Percentiles rank a stretch among this genome's conserved stretches.
Evolutionary conservation across 176 grass and related monocot genomes (phyloP).

Genomic region (Raddia guianensis): DNA sequence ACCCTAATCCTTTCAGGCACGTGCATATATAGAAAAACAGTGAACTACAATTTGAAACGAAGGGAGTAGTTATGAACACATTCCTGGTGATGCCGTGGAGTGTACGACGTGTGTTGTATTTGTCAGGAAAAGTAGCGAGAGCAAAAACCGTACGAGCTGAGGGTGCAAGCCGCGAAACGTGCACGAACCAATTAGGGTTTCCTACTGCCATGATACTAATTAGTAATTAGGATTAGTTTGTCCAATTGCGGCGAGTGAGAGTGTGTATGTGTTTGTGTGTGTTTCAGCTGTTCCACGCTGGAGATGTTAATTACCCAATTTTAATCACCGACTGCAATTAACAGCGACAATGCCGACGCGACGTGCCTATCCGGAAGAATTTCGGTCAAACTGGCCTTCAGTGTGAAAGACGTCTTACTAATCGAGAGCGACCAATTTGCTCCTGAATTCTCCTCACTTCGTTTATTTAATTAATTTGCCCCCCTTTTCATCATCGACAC

Average conservation of each 20-base stretch:
- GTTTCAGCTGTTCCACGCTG: too few species aligned
- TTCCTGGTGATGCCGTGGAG: too few species aligned
- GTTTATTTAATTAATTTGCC: not conserved
- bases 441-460: not conserved
- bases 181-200: too few species aligned
- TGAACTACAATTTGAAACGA: too few species aligned
- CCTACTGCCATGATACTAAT: not conserved
- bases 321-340: not conserved
- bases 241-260: too few species aligned
- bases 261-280: too few species aligned
- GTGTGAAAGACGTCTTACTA: not conserved
- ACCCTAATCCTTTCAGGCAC: too few species aligned
- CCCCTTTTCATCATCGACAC: not conserved
- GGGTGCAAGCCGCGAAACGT: not conserved
- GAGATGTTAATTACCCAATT: not conserved
- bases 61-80: too few species aligned
- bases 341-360: not conserved
- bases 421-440: not conserved
- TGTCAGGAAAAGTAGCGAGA: not conserved
- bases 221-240: not conserved
- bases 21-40: too few species aligned
- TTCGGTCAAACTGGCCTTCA: not conserved
- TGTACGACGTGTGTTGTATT: too few species aligned
- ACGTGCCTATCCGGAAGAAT: not conserved
- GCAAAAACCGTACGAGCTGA: not conserved